These are phyloP conservation scores for Gracilariopsis chorda DNA, from an alignment of 23 red algal species.

Conservation along the genomic window DNA sequence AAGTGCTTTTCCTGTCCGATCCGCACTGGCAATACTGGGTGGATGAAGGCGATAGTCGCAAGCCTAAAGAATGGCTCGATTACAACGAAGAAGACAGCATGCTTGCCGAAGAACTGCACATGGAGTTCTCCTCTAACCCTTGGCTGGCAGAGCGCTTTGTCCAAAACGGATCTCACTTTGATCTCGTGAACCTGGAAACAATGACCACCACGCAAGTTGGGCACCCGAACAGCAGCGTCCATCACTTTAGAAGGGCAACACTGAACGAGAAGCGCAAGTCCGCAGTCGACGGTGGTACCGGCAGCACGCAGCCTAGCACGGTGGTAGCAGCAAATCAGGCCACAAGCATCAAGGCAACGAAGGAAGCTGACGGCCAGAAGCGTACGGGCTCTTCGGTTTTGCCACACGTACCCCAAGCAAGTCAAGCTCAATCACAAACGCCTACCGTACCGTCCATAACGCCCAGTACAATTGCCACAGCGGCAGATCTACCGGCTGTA, in stretches of 20 bases:
- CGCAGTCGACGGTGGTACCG: not conserved
- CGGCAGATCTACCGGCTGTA: not conserved
- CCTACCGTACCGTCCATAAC: not conserved
- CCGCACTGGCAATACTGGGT: constrained; percentile 78
- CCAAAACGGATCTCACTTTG: constrained; percentile 29
- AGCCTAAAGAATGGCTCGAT: constrained; percentile 46
- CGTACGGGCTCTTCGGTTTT: not conserved
- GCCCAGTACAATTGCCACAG: not conserved
- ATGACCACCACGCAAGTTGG: constrained; percentile 69
- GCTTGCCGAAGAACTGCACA: constrained; percentile 53
- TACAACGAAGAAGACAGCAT: constrained; percentile 52
- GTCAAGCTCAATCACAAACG: not conserved
- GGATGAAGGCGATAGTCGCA: constrained; percentile 65
- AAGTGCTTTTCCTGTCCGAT: not conserved
- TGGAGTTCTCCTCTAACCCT: constrained; percentile 50
- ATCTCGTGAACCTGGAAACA: constrained; percentile 56
- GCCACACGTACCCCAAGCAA: not conserved
- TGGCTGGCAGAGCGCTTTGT: constrained; percentile 54
- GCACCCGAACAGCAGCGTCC: constrained; percentile 59
- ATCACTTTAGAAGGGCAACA: constrained; percentile 44
- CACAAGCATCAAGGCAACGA: not conserved
- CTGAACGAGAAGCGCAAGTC: not conserved
- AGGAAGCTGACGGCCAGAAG: not conserved
- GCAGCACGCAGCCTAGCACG: not conserved
- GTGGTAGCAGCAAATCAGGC: not conserved